Evolutionary conservation across 108 stramenopile species (phyloP).

Genomic region (Parietichytrium sp.): DNA sequence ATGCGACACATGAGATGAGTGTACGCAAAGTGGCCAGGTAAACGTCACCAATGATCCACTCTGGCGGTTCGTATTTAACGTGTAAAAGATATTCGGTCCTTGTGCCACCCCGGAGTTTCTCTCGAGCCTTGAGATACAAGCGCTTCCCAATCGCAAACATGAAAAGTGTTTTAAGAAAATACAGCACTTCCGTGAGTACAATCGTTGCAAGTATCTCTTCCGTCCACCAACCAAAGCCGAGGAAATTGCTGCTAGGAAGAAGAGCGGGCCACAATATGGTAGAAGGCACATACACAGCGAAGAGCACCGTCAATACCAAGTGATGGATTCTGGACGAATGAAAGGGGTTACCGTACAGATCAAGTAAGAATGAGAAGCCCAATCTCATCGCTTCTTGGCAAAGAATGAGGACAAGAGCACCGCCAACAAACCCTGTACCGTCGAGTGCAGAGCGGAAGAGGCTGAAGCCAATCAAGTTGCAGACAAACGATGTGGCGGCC

Average conservation of each 20-base stretch:
- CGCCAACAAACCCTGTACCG: neutral
- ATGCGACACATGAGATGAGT: neutral
- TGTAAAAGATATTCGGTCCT: neutral
- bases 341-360: constrained; percentile 1
- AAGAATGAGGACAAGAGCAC: neutral
- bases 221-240: neutral
- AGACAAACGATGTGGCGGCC: too few relatives aligned
- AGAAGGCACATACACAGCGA: neutral
- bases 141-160: neutral
- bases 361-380: neutral
- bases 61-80: neutral
- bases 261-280: neutral
- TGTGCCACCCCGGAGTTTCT: neutral
- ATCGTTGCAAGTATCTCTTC: neutral
- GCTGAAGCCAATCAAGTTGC: neutral
- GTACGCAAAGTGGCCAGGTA: neutral
- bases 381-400: neutral
- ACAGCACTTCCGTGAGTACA: neutral
- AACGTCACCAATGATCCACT: neutral
- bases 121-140: neutral
- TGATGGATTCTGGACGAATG: neutral
- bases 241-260: neutral
- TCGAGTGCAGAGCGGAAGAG: neutral
- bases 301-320: neutral
- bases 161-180: neutral